phyloP scores from a whole-genome alignment of 257 asterid species.

The Nicotiana knightiana region DNA sequence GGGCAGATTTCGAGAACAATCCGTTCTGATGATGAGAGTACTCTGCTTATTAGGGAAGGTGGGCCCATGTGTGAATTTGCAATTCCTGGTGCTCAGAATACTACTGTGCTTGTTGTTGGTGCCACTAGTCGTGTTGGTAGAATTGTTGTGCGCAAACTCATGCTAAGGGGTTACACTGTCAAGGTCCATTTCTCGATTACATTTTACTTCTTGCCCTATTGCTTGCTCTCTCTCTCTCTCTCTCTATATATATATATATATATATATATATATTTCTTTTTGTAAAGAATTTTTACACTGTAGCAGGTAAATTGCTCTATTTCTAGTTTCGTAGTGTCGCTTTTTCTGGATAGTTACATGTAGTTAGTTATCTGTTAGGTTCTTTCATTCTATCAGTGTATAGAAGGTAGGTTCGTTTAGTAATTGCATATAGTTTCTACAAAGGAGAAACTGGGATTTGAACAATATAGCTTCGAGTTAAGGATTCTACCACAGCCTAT shows the following conservation, averaged over 20 bases:
- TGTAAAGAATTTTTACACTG: background rate
- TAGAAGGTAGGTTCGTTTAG: background rate
- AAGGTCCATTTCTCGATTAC: conserved; percentile 40
- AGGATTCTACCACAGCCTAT: too few relatives aligned
- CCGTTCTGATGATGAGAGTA: conserved; percentile 57
- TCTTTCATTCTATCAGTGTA: background rate
- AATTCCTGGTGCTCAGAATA: conserved; percentile 94
- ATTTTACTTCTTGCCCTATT: background rate
- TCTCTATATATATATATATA: too few relatives aligned
- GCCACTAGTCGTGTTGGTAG: conserved; percentile 99
- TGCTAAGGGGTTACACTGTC: conserved; percentile 94
- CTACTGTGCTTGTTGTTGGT: conserved; percentile 91
- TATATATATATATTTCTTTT: too few relatives aligned
- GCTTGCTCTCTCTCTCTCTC: too few relatives aligned
- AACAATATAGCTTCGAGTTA: too few relatives aligned
- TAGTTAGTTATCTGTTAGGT: background rate
- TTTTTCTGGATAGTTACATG: background rate
- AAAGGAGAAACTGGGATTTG: too few relatives aligned
- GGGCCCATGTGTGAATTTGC: conserved; percentile 98
- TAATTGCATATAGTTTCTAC: background rate
- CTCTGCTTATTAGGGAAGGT: conserved; percentile 59
- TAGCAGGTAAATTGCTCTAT: background rate
- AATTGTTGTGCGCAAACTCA: conserved; percentile 82
- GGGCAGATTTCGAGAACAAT: conserved; percentile 88
- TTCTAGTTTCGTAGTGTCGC: background rate